Evolutionary conservation across 2,329 filamentous ascomycete genomes (phyloP).

Genomic region (Zymoseptoria pseudotritici): DNA sequence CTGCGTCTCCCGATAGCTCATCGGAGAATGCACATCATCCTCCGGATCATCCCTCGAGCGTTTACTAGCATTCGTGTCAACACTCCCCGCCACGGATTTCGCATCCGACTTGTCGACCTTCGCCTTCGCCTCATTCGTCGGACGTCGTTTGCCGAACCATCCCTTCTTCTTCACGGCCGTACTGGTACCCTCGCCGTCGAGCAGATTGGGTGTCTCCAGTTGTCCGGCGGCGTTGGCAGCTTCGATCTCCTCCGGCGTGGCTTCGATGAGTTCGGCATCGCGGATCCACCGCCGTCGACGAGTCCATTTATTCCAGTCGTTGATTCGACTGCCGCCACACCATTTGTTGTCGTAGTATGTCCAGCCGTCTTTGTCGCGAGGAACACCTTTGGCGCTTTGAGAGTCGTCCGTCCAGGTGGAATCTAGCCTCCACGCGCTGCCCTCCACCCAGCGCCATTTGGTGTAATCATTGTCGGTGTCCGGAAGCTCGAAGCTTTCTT

Average conservation of each 20-base stretch:
- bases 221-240: constrained; percentile 1
- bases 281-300: constrained; percentile 91
- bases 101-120: constrained; percentile 19
- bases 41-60: constrained; percentile 29
- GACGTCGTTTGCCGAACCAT: constrained; percentile 20
- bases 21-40: constrained; percentile 44
- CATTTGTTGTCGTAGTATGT: constrained; percentile 99
- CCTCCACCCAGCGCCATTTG: constrained; percentile 75
- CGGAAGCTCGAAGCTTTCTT: constrained; percentile 63
- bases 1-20: constrained; percentile 43
- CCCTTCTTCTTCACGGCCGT: constrained; percentile 20
- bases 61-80: constrained; percentile 21
- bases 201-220: constrained; percentile 5
- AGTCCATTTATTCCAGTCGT: constrained; percentile 93
- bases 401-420: constrained; percentile 50
- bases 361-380: constrained; percentile 66
- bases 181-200: constrained; percentile 14
- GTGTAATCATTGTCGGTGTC: constrained; percentile 58
- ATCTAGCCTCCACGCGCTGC: constrained; percentile 80
- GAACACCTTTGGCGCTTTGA: constrained; percentile 22
- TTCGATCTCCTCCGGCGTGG: constrained; percentile 27
- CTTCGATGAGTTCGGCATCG: constrained; percentile 88
- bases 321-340: constrained; percentile 79
- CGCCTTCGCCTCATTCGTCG: constrained; percentile 11
- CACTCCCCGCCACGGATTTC: constrained; percentile 16